Percentiles rank a stretch among this genome's conserved stretches.
Conservation (phyloP, 495 filamentous ascomycete genomes). For the Tuber borchii region DNA sequence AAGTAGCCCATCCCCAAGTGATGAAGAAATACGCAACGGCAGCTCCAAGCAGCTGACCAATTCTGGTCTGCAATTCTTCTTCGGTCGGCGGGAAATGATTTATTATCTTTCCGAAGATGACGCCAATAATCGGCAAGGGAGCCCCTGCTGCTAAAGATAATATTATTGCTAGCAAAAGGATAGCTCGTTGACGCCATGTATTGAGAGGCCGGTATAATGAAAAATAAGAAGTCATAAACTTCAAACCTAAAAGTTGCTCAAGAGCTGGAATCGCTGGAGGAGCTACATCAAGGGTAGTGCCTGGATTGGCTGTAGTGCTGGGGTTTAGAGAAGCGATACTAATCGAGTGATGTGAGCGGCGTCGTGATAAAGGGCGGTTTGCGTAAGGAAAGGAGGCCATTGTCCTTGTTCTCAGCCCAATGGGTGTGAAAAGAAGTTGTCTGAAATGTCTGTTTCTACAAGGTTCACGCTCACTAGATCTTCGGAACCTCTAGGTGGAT, state of each 20-base stretch:
- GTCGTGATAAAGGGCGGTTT: constrained; percentile 4
- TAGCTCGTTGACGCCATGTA: constrained; percentile 15
- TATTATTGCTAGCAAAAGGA: constrained; percentile 39
- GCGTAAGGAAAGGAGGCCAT: background rate
- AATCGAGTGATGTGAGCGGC: background rate
- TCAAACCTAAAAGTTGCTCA: constrained; percentile 9
- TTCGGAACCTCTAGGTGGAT: background rate
- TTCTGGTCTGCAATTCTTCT: constrained; percentile 39
- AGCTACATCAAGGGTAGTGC: background rate
- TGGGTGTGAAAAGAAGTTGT: background rate
- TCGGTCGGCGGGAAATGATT: constrained; percentile 44
- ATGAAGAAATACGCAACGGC: constrained; percentile 45
- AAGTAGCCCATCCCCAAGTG: constrained; percentile 43
- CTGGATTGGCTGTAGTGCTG: background rate
- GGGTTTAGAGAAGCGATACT: background rate
- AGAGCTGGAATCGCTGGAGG: constrained; percentile 9
- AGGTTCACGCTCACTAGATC: background rate
- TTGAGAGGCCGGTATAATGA: constrained; percentile 43
- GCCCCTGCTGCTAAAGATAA: constrained; percentile 44
- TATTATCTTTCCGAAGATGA: constrained; percentile 47
- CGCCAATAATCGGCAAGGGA: constrained; percentile 46
- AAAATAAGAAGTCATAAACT: constrained; percentile 42
- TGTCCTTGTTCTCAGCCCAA: background rate
- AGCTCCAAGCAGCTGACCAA: constrained; percentile 43
- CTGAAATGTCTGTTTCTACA: background rate